A percentile compares a stretch with the other conserved stretches of the same genome.
These are phyloP conservation scores for Cutaneotrichosporon spelunceum DNA, from an alignment of 1,284 basidiomycete genomes.

Conservation along the genomic window DNA sequence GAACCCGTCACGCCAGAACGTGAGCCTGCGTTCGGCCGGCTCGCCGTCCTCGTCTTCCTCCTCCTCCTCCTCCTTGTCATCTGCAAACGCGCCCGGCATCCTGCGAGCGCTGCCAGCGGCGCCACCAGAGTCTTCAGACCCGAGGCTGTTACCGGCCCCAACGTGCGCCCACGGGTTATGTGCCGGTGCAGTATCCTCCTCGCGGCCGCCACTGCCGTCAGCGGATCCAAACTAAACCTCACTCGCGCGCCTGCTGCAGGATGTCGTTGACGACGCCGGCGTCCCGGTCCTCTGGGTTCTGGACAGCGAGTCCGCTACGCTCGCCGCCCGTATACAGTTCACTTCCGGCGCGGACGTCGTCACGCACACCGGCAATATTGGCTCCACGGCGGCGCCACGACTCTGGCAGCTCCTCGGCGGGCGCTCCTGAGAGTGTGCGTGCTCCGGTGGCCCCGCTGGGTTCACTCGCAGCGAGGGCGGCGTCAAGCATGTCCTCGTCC, in stretches of 20 bases:
- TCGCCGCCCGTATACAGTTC: slow-evolving; percentile 72
- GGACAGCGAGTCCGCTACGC: slow-evolving; percentile 81
- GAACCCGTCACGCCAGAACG: slow-evolving; percentile 94
- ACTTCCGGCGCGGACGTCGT: slow-evolving; percentile 47
- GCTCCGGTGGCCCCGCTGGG: slow-evolving; percentile 20
- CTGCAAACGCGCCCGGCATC: slow-evolving; percentile 20
- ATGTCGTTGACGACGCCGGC: slow-evolving; percentile 67
- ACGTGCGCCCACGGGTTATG: slow-evolving; percentile 13
- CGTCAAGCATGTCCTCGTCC: slow-evolving; percentile 29
- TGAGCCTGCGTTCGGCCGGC: slow-evolving; percentile 69
- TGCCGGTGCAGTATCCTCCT: slow-evolving; percentile 26
- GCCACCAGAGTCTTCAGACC: slow-evolving; percentile 71
- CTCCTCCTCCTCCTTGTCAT: slow-evolving; percentile 11
- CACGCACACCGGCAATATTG: slow-evolving; percentile 8
- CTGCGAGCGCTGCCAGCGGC: slow-evolving; percentile 48
- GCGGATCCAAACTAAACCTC: slow-evolving; percentile 50
- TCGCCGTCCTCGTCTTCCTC: slow-evolving; percentile 57
- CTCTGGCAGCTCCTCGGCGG: slow-evolving; percentile 36
- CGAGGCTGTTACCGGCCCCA: slow-evolving; percentile 68
- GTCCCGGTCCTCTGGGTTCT: slow-evolving; percentile 64
- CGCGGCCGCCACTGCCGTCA: slow-evolving; percentile 31
- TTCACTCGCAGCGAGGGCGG: slow-evolving; percentile 19
- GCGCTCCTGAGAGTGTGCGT: slow-evolving; percentile 35
- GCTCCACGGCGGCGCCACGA: slow-evolving; percentile 30
- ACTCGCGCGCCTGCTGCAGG: slow-evolving; percentile 77